Base-by-base conservation (phyloP, 2,329 filamentous ascomycete species). In the Chaetothyriales sp. region DNA sequence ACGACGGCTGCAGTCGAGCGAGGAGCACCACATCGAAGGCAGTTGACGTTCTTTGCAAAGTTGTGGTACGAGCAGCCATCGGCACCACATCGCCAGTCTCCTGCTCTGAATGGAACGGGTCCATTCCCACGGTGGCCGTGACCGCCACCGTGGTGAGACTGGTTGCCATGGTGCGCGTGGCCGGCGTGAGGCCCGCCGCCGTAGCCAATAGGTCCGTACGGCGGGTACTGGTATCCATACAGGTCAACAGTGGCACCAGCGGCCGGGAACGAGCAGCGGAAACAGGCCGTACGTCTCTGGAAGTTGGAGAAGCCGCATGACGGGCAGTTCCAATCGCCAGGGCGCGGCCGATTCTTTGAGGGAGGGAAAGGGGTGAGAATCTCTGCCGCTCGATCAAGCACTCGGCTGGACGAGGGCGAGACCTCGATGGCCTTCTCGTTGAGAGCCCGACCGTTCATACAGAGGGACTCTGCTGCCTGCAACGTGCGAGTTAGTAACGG, bases 381-480 rank as follows among this genome's bases (percentile, higher is more conserved):
- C 62, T 95, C 92, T 53, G 89, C 86, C 51, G 92, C 92, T 61
- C 90, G 85, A 69, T 98, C 92, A 54, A 98, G 80, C 49, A 98
- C 92, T 53, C 92, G 84, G 72, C 87, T 94, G n/a, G 88, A 95
- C 7, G 90, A 97, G 8, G 92, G 92, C 4, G 92, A 95, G 54
- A 98, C 92, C 70, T 98, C 92, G 65, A 98, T 97, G 58, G 92
- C 92, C 75, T 97, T 97, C 70, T 98, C 92, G 65, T 97, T 98
- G 55, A 98, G 77, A 50, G 92, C 92, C 64, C 92, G 88, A 51
- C 92, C 92, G 65, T 98, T 98, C 92, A 98, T 98, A 74, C 92
- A 97, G 54, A 98, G 78, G 69, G 88, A 94, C 69, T 98, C 92
- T 48, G 92, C 92, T 62, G 92, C 92, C 90, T 95, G 54, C 13